A percentile compares a stretch with the other conserved stretches of the same genome.
Conservation (phyloP, 2,329 filamentous ascomycete genomes). For the Venturia nashicola region DNA sequence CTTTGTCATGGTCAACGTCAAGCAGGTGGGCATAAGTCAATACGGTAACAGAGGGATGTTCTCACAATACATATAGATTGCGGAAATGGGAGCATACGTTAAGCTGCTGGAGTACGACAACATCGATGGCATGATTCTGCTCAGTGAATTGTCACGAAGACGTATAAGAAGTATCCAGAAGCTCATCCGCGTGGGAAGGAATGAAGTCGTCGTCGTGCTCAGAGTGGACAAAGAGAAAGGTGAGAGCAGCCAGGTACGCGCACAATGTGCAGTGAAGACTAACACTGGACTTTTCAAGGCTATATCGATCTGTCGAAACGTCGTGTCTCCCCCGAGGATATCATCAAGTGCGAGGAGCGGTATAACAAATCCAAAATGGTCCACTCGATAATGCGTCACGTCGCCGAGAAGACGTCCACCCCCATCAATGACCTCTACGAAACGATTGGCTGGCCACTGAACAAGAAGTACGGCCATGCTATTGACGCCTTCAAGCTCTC, state of each 20-base stretch:
- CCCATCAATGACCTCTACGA: constrained; percentile 95
- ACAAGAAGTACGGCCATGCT: constrained; percentile 93
- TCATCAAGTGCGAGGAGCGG: constrained; percentile 94
- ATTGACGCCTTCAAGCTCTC: constrained; percentile 98
- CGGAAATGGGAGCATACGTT: constrained; percentile 99
- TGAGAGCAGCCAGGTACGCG: constrained; percentile 22
- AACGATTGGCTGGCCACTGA: constrained; percentile 89
- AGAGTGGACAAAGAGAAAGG: constrained; percentile 99
- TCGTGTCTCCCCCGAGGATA: constrained; percentile 93
- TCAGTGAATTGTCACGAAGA: constrained; percentile 92
- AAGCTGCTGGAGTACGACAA: constrained; percentile 99
- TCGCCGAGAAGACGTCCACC: constrained; percentile 88
- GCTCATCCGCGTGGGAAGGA: constrained; percentile 92
- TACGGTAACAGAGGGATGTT: neutral
- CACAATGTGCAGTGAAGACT: neutral
- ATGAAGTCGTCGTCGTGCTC: constrained; percentile 96
- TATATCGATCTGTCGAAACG: constrained; percentile 99
- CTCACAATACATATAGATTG: constrained; percentile 51
- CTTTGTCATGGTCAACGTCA: constrained; percentile 99
- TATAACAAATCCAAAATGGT: constrained; percentile 99
- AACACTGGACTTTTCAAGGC: constrained; percentile 32
- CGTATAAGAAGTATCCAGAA: constrained; percentile 99
- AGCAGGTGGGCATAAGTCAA: constrained; percentile 55
- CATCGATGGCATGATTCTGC: constrained; percentile 99
- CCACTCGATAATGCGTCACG: constrained; percentile 96